Percentiles rank a stretch among this genome's conserved stretches.
These are phyloP conservation scores for Fragilaria crotonensis DNA, from an alignment of 108 stramenopile species.

Conservation along the genomic window DNA sequence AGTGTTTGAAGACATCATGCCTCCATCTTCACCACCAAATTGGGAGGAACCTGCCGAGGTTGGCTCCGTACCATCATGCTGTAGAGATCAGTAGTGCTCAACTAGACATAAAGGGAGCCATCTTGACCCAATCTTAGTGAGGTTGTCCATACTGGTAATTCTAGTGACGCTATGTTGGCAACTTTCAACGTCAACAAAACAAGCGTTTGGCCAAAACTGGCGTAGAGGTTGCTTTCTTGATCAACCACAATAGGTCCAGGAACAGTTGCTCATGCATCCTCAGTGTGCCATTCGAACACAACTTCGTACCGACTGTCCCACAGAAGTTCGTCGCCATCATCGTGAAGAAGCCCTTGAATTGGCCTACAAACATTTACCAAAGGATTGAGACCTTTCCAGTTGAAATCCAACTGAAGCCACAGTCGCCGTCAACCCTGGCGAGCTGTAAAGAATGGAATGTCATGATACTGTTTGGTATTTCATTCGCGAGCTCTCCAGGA, in stretches of 20 bases:
- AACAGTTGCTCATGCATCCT: slow-evolving; percentile 1
- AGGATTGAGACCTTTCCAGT: slow-evolving; percentile 24
- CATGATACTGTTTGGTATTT: slow-evolving; percentile 10
- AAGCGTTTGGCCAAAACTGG: slow-evolving; percentile 27
- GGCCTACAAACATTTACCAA: no score
- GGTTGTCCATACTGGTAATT: slow-evolving; percentile 4
- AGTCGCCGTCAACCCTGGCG: slow-evolving; percentile 16
- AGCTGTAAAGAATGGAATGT: no score
- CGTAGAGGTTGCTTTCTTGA: slow-evolving; percentile 38
- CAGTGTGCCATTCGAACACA: neutral
- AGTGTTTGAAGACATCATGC: no score
- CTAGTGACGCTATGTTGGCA: slow-evolving; percentile 3
- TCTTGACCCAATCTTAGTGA: slow-evolving; percentile 58
- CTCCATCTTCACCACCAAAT: slow-evolving; percentile 25
- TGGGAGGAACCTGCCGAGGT: slow-evolving; percentile 26
- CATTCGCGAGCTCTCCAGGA: slow-evolving; percentile 69
- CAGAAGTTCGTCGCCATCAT: slow-evolving; percentile 26
- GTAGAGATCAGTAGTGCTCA: slow-evolving; percentile 27
- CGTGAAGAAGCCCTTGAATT: slow-evolving; percentile 4
- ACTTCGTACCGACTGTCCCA: no score
- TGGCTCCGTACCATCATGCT: slow-evolving; percentile 35
- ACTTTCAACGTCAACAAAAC: slow-evolving; percentile 17
- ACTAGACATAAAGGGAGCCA: slow-evolving; percentile 50
- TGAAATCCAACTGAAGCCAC: slow-evolving; percentile 40
- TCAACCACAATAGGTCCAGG: slow-evolving; percentile 44